A percentile compares a stretch with the other conserved stretches of the same genome.
Evolutionary conservation across 345 rosid genomes (phyloP).

Genomic region (Adansonia digitata): DNA sequence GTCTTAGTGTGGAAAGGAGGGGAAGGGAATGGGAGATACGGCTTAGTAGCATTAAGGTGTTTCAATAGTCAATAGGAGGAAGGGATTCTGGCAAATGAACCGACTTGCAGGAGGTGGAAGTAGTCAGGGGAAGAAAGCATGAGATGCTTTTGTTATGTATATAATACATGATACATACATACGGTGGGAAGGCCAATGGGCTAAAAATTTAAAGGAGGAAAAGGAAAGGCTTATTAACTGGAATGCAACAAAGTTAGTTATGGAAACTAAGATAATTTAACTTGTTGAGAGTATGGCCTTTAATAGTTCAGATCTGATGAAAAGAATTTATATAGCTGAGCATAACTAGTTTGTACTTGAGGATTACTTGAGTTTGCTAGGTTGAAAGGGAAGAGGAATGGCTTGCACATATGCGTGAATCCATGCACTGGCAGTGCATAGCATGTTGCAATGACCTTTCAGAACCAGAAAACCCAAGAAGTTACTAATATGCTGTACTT

Average conservation of each 20-base stretch:
- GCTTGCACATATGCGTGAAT: neutral
- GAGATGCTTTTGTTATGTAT: neutral
- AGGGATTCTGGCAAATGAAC: neutral
- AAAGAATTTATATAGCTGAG: neutral
- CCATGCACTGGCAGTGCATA: neutral
- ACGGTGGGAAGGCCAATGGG: neutral
- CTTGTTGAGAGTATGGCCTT: neutral
- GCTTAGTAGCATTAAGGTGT: neutral
- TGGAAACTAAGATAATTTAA: neutral
- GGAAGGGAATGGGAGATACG: neutral
- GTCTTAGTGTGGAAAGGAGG: neutral
- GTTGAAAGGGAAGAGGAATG: neutral
- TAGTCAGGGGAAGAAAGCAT: neutral
- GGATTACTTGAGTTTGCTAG: neutral
- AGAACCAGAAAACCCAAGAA: neutral
- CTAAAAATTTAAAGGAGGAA: neutral
- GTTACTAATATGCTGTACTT: neutral
- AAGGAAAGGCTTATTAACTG: neutral
- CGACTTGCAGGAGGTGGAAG: neutral
- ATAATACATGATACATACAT: neutral
- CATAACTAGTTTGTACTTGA: neutral
- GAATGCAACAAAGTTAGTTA: neutral
- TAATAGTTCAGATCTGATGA: neutral
- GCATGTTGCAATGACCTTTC: constrained; percentile 6
- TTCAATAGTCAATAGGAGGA: neutral